phyloP scores from a whole-genome alignment of 2,329 filamentous ascomycete genomes.

The Xylariaceae sp. region DNA sequence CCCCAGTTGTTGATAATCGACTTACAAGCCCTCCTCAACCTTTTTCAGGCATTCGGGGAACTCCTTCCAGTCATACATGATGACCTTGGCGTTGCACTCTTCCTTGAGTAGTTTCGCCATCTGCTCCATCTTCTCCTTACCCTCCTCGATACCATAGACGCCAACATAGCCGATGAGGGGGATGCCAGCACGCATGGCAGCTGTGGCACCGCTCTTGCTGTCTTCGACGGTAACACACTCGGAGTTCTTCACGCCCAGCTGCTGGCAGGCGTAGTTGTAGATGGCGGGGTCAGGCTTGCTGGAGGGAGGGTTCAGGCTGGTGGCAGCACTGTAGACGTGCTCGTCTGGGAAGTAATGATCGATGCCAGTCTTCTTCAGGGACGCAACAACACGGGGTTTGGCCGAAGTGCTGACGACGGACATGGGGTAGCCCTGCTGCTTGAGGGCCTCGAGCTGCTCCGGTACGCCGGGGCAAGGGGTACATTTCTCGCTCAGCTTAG shows the following conservation, averaged over 20 bases:
- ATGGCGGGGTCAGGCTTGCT: constrained; percentile 72
- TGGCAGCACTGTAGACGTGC: constrained; percentile 66
- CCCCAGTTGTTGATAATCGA: constrained; percentile 11
- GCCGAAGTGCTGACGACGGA: constrained; percentile 67
- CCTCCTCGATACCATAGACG: constrained; percentile 40
- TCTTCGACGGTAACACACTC: constrained; percentile 70
- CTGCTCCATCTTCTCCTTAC: constrained; percentile 46
- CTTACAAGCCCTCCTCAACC: constrained; percentile 31
- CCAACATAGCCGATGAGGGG: constrained; percentile 70
- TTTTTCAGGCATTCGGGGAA: constrained; percentile 34
- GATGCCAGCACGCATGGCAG: constrained; percentile 64
- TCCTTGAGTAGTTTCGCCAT: constrained; percentile 49
- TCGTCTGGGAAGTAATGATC: constrained; percentile 63
- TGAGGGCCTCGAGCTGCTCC: constrained; percentile 54
- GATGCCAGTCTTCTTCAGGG: constrained; percentile 62
- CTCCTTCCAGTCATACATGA: constrained; percentile 45
- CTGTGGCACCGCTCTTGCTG: constrained; percentile 64
- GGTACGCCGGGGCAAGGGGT: constrained; percentile 55
- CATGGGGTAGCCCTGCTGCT: constrained; percentile 55
- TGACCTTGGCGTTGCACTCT: constrained; percentile 43
- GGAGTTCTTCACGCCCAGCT: constrained; percentile 57
- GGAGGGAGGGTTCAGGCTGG: constrained; percentile 60
- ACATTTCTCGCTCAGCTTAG: constrained; percentile 59
- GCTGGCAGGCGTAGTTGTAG: constrained; percentile 63
- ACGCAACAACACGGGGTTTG: constrained; percentile 61